Evolutionary conservation across 1,284 basidiomycete genomes (phyloP), one percentile per base, ranked within the genome.

Genomic region (Apiotrichum siamense): DNA sequence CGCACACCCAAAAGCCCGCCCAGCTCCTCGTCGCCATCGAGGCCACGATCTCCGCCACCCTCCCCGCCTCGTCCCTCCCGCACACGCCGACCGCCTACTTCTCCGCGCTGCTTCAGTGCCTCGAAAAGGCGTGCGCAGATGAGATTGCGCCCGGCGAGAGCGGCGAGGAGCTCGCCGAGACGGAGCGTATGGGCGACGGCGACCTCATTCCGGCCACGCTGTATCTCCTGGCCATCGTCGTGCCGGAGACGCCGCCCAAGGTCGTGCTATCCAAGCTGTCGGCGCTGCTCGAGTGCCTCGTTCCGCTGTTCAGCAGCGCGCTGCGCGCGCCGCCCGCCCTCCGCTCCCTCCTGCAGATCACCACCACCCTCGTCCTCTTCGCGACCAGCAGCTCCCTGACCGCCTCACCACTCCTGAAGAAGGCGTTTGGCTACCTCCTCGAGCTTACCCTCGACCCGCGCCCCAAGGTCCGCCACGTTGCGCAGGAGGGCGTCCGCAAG

Each of bases 381-480:
- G 80, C 85, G 57, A 75, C 81, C 3, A 48, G 44, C 3, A 76
- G 75, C 39, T 76, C 83, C 20, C 78, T 93, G 21, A 85, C 88
- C 64, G 78, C 81, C 18, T 77, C 83, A 3, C 84, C 87, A 33
- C 74, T 92, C 24, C 61, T 85, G 81, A 62, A 76, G 75, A 57
- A 83, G 78, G 63, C 84, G 76, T 71, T 74, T 67, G 80, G 87
- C 61, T 82, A 87, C 41, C 84, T 94, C 42, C 77, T 98, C 42
- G 83, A 87, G 54, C 77, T 97, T 44, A 86, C 83, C 61, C 77
- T 91, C 44, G 94, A 98, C 76, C 80, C 84, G 2, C 78, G 94
- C 40, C 94, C 96, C 32, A 97, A 98, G 77, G 90, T 98, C 42
- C 83, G 96, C 51, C 92, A 84, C 73, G 83, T 85, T 58, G 92